Base-by-base conservation (phyloP, 805 yeast genomes). In the Metschnikowia vanudenii region DNA sequence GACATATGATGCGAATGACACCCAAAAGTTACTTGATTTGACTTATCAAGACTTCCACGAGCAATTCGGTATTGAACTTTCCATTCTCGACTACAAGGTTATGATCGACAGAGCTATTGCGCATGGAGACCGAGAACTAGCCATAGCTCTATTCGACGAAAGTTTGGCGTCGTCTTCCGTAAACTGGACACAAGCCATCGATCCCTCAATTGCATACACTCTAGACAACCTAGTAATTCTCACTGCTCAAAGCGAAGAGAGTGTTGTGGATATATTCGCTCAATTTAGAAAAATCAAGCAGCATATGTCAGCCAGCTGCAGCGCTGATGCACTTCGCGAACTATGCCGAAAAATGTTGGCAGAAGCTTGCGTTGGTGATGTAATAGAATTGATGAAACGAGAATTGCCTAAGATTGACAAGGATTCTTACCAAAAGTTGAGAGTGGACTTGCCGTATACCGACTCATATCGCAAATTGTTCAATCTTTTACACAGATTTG, bases 171-270 rank as follows among this genome's bases (percentile, higher is more conserved):
- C 41, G 13, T 13, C 39, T 4, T 18, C 44, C 8, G 39, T 50
- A 13, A 45, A 43, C 22, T 54, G 58, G 58, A 24, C 37, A 8
- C 51, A 53, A 10, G 29, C 43, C 6, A 9, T 31, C 2, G 56
- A 54, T 41, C 58, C 58, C 18, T 19, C 52, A 1, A 35, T 51
- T 4, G 38, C 49, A 2, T 22, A 16, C 5, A 65, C 78, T 0
- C 61, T 83, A 47, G 71, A 73, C 55, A 65, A 73, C 13, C 73
- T 79, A 51, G 66, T 80, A 9, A 51, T 74, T 20, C 51, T 68
- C 0, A 42, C 65, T 8, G 65, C 72, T 19, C 63, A 69, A 29
- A 59, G 66, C 12, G 61, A 70, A 44, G 50, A 41, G 10, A 54
- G 56, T 20, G 54, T 67, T 12, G 45, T 49, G 12, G 58, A 52